Percentiles rank a stretch among this genome's conserved stretches.
Evolutionary conservation across 768 basidiomycete species (phyloP).

Genomic region (Flagelloscypha sp.): DNA sequence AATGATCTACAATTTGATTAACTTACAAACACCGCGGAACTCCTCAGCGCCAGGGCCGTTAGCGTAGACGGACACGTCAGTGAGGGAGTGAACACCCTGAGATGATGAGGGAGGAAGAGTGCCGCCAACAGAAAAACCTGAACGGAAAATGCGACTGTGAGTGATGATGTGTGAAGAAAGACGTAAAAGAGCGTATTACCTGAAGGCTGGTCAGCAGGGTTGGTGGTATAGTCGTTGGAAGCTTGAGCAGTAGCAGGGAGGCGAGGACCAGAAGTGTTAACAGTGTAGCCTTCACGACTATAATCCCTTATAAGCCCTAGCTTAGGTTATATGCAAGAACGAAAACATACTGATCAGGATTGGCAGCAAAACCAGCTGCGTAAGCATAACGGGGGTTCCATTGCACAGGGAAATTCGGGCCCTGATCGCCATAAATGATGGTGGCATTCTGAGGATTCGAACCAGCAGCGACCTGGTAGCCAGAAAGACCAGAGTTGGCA

Average conservation of each 20-base stretch:
- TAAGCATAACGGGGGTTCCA: conserved; percentile 36
- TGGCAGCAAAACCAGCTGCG: conserved; percentile 34
- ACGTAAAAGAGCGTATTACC: too few species aligned
- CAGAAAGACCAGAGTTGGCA: conserved; percentile 29
- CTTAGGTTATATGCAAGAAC: neutral
- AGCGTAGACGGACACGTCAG: conserved; percentile 37
- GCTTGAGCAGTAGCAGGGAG: conserved; percentile 22
- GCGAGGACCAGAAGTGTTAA: conserved; percentile 29
- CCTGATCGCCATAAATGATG: conserved; percentile 29
- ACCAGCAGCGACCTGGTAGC: conserved; percentile 30
- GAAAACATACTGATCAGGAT: conserved; percentile 31
- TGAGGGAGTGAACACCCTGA: conserved; percentile 36
- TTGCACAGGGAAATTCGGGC: conserved; percentile 36
- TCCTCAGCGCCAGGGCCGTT: conserved; percentile 33
- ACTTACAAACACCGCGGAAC: conserved; percentile 37
- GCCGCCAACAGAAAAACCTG: too few species aligned
- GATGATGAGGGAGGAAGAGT: conserved; percentile 24
- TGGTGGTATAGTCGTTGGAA: conserved; percentile 19
- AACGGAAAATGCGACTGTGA: neutral
- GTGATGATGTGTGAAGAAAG: conserved; percentile 18
- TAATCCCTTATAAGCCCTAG: neutral
- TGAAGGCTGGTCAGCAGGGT: conserved; percentile 26
- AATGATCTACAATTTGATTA: neutral
- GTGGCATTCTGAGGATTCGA: conserved; percentile 31
- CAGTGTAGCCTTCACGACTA: conserved; percentile 29